Evolutionary conservation across 495 filamentous ascomycete species (phyloP).

Genomic region (Cercophora sp.): DNA sequence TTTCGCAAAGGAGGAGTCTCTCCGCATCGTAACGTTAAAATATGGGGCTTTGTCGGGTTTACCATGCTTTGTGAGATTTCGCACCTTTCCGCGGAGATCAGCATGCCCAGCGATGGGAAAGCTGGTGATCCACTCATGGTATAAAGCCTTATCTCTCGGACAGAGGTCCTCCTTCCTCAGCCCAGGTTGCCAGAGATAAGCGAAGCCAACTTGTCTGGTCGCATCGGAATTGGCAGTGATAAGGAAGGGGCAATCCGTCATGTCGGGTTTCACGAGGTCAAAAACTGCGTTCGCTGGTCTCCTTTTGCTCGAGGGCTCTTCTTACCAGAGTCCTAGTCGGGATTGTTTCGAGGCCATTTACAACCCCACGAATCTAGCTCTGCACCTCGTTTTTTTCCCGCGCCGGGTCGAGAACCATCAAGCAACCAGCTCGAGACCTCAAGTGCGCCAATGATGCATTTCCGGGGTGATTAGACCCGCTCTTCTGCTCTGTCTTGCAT

Average conservation of each 20-base stretch:
- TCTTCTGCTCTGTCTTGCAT: not conserved
- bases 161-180: not conserved
- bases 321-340: too few species aligned
- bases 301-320: too few species aligned
- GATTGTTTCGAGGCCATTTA: not conserved
- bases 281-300: too few species aligned
- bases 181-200: not conserved
- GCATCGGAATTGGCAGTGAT: too few species aligned
- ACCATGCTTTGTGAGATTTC: not conserved
- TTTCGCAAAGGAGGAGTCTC: not conserved
- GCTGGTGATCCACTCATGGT: not conserved
- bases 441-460: conserved; percentile 4
- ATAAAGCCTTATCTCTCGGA: conserved; percentile 6
- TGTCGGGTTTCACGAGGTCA: too few species aligned
- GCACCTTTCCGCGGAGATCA: conserved; percentile 11
- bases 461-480: conserved; percentile 1
- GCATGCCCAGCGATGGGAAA: not conserved
- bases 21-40: not conserved
- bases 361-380: not conserved
- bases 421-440: too few species aligned
- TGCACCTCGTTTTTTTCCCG: not conserved
- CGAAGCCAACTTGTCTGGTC: too few species aligned
- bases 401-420: too few species aligned
- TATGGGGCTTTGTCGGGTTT: not conserved
- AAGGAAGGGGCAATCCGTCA: too few species aligned